Conservation (phyloP, 495 filamentous ascomycete species). For the Aspergillus panamensis region DNA sequence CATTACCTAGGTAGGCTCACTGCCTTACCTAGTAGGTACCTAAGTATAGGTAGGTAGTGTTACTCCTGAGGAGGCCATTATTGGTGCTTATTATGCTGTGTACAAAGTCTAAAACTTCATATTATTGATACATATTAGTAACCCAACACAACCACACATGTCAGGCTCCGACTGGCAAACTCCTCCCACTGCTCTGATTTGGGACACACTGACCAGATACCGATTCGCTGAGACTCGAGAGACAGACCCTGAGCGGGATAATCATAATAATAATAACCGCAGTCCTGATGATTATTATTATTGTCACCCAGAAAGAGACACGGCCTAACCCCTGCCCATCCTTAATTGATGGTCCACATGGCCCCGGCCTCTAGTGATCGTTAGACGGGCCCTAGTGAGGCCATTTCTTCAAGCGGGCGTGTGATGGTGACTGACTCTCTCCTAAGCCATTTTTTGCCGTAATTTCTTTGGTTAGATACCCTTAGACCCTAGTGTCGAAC, state of each 20-base stretch:
- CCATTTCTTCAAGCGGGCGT: conserved; percentile 14
- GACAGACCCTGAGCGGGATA: conserved; percentile 15
- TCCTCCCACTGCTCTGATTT: background rate
- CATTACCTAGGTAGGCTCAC: no score
- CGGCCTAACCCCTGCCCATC: conserved; percentile 23
- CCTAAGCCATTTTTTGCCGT: background rate
- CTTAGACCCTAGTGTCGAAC: background rate
- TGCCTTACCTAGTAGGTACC: no score
- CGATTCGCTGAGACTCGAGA: no score
- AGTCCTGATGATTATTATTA: background rate
- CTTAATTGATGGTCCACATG: background rate
- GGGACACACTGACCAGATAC: no score
- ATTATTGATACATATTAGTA: background rate
- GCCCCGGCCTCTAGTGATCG: conserved; percentile 12
- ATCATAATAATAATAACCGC: background rate
- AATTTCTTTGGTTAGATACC: conserved; percentile 3
- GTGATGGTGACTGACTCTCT: conserved; percentile 6
- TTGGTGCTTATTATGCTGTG: no score
- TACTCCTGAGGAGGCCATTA: no score
- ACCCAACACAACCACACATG: conserved; percentile 8
- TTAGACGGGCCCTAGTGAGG: conserved; percentile 24
- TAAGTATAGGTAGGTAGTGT: no score
- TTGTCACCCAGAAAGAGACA: background rate
- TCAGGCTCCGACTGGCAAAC: conserved; percentile 6
- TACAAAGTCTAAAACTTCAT: background rate